Conservation (phyloP, 495 filamentous ascomycete species). For the Aspergillus sclerotiicarbonarius region DNA sequence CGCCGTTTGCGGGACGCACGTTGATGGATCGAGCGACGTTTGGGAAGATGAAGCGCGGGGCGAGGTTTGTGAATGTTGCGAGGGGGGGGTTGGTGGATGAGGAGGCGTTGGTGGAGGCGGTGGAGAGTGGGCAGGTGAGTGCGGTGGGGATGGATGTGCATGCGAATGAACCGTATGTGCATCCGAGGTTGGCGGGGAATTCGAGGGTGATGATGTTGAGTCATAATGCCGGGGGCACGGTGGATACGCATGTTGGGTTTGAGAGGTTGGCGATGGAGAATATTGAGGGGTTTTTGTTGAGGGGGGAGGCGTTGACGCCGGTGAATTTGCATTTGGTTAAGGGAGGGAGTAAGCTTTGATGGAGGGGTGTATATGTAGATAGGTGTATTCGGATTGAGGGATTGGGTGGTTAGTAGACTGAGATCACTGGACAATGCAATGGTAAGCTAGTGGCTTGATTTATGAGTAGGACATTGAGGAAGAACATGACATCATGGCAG, state of each 20-base stretch:
- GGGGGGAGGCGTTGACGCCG: conserved; percentile 57
- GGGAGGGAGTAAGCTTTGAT: conserved; percentile 1
- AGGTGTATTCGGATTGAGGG: too few relatives aligned
- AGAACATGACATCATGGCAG: too few relatives aligned
- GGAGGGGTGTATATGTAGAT: too few relatives aligned
- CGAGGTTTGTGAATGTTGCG: conserved; percentile 69
- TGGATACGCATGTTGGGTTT: conserved; percentile 71
- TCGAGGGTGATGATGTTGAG: conserved; percentile 59
- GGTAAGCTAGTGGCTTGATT: too few relatives aligned
- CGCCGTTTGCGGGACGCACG: conserved; percentile 58
- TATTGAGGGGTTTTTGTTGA: conserved; percentile 57
- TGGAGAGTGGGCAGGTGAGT: conserved; percentile 46
- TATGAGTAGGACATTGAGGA: too few relatives aligned
- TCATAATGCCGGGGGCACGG: conserved; percentile 70
- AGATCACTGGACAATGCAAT: too few relatives aligned
- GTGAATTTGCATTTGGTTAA: conserved; percentile 59
- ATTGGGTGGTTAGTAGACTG: too few relatives aligned
- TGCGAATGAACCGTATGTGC: conserved; percentile 49
- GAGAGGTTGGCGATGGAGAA: conserved; percentile 74
- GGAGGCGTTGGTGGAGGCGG: conserved; percentile 60
- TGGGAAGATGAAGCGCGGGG: conserved; percentile 51
- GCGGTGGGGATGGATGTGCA: conserved; percentile 70
- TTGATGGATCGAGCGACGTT: conserved; percentile 55
- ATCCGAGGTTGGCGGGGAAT: conserved; percentile 49
- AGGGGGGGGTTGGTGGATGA: conserved; percentile 69